Conservation (phyloP, 2,329 filamentous ascomycete genomes). For the Trichocomaceae sp. region DNA sequence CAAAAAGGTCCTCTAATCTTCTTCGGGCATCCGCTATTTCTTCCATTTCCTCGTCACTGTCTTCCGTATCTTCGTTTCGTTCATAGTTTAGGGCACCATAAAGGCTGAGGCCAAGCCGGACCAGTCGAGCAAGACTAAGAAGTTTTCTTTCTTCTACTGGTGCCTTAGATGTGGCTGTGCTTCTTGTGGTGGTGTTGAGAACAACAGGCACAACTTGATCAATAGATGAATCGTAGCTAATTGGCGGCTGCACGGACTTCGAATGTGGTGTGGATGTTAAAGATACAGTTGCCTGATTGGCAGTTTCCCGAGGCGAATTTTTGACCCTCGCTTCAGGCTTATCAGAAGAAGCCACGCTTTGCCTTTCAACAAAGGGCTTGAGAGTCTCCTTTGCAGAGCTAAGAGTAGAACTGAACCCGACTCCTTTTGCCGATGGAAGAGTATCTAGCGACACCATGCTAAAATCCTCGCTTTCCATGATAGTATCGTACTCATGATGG, state of each 20-base stretch:
- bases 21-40: slow-evolving; percentile 21
- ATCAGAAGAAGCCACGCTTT: slow-evolving; percentile 13
- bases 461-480: slow-evolving; percentile 53
- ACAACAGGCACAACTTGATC: slow-evolving; percentile 2
- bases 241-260: neutral
- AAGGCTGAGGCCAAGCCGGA: slow-evolving; percentile 34
- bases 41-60: slow-evolving; percentile 10
- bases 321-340: neutral
- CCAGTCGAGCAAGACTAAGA: slow-evolving; percentile 27
- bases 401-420: slow-evolving; percentile 30
- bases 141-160: slow-evolving; percentile 19
- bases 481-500: slow-evolving; percentile 47
- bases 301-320: neutral
- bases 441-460: slow-evolving; percentile 53
- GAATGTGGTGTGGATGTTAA: neutral
- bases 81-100: slow-evolving; percentile 24
- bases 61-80: neutral
- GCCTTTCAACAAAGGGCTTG: slow-evolving; percentile 24
- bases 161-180: slow-evolving; percentile 13
- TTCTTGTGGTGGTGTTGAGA: neutral
- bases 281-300: neutral
- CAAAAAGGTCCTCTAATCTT: slow-evolving; percentile 31
- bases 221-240: neutral
- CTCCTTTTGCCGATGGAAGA: slow-evolving; percentile 44
- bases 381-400: slow-evolving; percentile 22